Conservation (phyloP, 2,329 filamentous ascomycete species). For the Hirsutella rhossiliensis region DNA sequence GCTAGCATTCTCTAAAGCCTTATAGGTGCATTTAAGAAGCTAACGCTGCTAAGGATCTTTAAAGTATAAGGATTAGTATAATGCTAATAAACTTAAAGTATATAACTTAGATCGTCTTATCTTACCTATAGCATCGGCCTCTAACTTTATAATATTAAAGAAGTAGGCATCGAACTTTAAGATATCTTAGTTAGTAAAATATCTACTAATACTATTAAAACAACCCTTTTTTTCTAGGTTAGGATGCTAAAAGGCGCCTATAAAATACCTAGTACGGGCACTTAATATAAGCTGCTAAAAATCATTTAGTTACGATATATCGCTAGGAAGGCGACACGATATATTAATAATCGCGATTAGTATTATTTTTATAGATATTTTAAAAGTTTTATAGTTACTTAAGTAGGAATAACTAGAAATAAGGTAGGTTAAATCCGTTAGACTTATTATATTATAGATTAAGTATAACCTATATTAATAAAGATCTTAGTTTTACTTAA, state of each 20-base stretch:
- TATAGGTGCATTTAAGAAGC: constrained; percentile 39
- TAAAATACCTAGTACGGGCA: constrained; percentile 33
- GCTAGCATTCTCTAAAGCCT: constrained; percentile 40
- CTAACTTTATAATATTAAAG: constrained; percentile 37
- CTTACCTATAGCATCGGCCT: constrained; percentile 35
- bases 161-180: constrained; percentile 38
- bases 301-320: constrained; percentile 25
- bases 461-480: no score
- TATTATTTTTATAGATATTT: no score
- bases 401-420: no score
- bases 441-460: no score
- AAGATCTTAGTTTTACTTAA: no score
- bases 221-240: constrained; percentile 28
- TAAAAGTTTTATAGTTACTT: no score
- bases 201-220: constrained; percentile 21
- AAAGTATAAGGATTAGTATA: no score
- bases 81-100: no score
- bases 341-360: constrained; percentile 37
- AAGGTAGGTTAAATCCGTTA: no score
- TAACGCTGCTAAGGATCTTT: constrained; percentile 42
- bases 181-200: constrained; percentile 33
- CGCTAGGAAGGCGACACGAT: constrained; percentile 32
- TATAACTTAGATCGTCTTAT: no score
- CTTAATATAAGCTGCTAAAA: constrained; percentile 32
- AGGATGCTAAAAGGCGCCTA: constrained; percentile 26